Conservation (phyloP, 2,329 filamentous ascomycete species). For the Penicillium hordei region DNA sequence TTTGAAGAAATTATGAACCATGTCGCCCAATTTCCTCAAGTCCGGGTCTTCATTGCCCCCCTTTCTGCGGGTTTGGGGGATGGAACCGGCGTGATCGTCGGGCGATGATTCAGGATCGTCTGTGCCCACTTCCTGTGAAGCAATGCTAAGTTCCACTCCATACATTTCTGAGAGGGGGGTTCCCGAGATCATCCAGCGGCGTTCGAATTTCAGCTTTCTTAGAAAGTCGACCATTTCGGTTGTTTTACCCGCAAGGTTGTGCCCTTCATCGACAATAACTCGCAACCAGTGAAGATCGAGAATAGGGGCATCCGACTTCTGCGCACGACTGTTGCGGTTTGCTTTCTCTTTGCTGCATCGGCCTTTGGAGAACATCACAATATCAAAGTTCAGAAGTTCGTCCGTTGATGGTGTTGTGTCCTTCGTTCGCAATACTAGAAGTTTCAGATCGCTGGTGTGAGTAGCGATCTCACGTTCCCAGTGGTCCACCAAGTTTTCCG, state of each 20-base stretch:
- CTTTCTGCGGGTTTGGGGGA: slow-evolving; percentile 36
- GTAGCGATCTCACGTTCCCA: slow-evolving; percentile 80
- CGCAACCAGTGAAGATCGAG: slow-evolving; percentile 77
- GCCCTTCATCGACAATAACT: slow-evolving; percentile 89
- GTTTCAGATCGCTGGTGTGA: slow-evolving; percentile 67
- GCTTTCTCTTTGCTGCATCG: slow-evolving; percentile 68
- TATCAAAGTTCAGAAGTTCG: slow-evolving; percentile 66
- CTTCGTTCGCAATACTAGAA: slow-evolving; percentile 61
- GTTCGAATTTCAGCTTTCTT: slow-evolving; percentile 59
- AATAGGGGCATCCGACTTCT: slow-evolving; percentile 58
- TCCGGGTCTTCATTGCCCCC: slow-evolving; percentile 32
- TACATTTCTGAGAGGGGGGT: slow-evolving; percentile 84
- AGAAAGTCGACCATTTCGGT: slow-evolving; percentile 57
- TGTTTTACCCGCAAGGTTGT: slow-evolving; percentile 70
- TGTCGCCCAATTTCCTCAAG: slow-evolving; percentile 52
- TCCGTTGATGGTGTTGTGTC: slow-evolving; percentile 57
- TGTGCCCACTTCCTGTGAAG: slow-evolving; percentile 41
- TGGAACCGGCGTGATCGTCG: slow-evolving; percentile 25
- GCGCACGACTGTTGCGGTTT: slow-evolving; percentile 47
- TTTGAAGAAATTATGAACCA: slow-evolving; percentile 70
- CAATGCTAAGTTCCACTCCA: slow-evolving; percentile 65
- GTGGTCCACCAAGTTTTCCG: slow-evolving; percentile 78
- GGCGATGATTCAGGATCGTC: slow-evolving; percentile 33
- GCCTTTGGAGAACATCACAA: slow-evolving; percentile 73
- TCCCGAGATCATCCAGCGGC: slow-evolving; percentile 86